These are phyloP conservation scores for Pyrenochaeta sp. DNA, from an alignment of 2,329 filamentous ascomycete genomes.

Conservation along the genomic window DNA sequence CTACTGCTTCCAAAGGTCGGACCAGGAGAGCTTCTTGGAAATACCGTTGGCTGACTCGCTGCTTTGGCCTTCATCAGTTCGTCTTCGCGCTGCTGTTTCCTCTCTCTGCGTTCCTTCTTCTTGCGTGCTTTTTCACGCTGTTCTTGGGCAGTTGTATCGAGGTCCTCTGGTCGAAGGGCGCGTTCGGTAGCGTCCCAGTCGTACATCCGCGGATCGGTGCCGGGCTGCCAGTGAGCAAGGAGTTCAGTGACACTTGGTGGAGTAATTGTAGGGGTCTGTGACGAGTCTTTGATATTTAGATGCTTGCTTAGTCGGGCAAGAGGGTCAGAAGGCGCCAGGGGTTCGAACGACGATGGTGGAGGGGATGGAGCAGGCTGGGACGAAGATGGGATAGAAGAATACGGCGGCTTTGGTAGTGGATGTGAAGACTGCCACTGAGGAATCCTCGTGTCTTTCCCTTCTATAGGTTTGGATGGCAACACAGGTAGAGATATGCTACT, in stretches of 20 bases:
- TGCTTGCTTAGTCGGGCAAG: conserved; percentile 48
- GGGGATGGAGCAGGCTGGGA: conserved; percentile 17
- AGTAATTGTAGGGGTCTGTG: conserved; percentile 24
- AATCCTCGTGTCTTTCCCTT: neutral
- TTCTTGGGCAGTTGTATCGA: conserved; percentile 48
- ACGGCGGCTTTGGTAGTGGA: conserved; percentile 23
- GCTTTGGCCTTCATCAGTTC: conserved; percentile 30
- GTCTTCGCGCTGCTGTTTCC: conserved; percentile 52
- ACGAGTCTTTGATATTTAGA: conserved; percentile 44
- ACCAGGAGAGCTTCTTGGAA: conserved; percentile 40
- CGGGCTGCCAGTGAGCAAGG: conserved; percentile 54
- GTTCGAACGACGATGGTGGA: conserved; percentile 9
- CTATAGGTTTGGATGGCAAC: conserved; percentile 25
- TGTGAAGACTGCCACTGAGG: conserved; percentile 9
- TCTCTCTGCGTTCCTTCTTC: conserved; percentile 51
- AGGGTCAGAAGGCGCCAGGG: conserved; percentile 16
- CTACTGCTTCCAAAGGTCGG: conserved; percentile 36
- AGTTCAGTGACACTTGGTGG: conserved; percentile 46
- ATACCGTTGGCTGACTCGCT: conserved; percentile 28
- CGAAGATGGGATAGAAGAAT: conserved; percentile 26
- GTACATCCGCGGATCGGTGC: conserved; percentile 50
- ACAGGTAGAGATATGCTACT: conserved; percentile 27
- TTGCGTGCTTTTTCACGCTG: conserved; percentile 49
- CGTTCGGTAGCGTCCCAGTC: conserved; percentile 51
- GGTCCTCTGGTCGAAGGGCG: conserved; percentile 32